A percentile compares a stretch with the other conserved stretches of the same genome.
These are phyloP conservation scores for Exophiala bonariae DNA, from an alignment of 2,329 filamentous ascomycete species.

Conservation along the genomic window DNA sequence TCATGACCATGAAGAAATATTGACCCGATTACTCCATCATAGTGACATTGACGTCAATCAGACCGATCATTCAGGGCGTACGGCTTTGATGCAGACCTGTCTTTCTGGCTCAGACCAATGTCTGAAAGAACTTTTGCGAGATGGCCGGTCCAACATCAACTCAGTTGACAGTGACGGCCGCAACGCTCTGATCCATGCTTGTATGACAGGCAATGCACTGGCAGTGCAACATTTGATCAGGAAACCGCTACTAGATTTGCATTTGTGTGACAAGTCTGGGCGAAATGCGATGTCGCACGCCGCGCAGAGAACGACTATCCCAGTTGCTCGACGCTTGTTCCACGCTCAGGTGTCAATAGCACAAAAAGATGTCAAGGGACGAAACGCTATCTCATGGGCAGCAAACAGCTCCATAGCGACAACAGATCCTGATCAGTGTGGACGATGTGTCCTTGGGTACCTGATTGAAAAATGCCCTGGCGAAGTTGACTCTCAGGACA, in stretches of 20 bases:
- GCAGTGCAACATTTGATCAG: slow-evolving; percentile 4
- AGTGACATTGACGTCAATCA: slow-evolving; percentile 8
- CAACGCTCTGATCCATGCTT: slow-evolving; percentile 13
- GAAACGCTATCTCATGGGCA: slow-evolving; percentile 18
- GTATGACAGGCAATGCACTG: slow-evolving; percentile 6
- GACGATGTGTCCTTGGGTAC: slow-evolving; percentile 10
- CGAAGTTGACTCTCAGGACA: slow-evolving; percentile 7
- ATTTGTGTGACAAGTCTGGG: slow-evolving; percentile 8
- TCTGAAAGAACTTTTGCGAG: slow-evolving; percentile 10
- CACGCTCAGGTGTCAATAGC: slow-evolving; percentile 3
- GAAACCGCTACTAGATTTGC: slow-evolving; percentile 4
- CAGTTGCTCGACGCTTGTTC: slow-evolving; percentile 3
- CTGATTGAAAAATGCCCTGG: slow-evolving; percentile 9
- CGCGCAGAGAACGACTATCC: slow-evolving; percentile 4
- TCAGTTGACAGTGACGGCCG: slow-evolving; percentile 12
- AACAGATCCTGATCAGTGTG: slow-evolving; percentile 2
- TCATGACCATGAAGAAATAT: slow-evolving; percentile 11
- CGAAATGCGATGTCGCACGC: slow-evolving; percentile 16
- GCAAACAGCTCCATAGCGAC: slow-evolving; percentile 10
- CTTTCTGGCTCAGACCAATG: slow-evolving; percentile 8
- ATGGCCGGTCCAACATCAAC: slow-evolving; percentile 15
- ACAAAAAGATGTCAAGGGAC: slow-evolving; percentile 9
- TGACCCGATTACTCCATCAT: slow-evolving; percentile 7
- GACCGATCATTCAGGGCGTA: slow-evolving; percentile 3
- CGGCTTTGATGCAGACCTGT: slow-evolving; percentile 9